phyloP scores from a whole-genome alignment of 2,329 filamentous ascomycete genomes.

The Xylariaceae sp. region DNA sequence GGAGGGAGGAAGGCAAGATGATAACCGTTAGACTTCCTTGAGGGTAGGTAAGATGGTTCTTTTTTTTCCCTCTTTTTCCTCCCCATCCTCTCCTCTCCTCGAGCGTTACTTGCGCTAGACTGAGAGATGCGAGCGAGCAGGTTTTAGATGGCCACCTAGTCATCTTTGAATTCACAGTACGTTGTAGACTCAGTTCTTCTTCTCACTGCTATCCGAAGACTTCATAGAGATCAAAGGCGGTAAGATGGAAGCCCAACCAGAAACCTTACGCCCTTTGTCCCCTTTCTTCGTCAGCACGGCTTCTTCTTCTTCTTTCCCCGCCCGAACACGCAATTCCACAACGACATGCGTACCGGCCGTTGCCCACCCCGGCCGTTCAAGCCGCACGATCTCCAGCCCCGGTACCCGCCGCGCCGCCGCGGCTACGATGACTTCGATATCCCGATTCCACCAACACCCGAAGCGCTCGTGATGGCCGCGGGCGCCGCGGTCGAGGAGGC shows the following conservation, averaged over 20 bases:
- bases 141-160: no score
- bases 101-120: no score
- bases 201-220: slow-evolving; percentile 1
- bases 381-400: slow-evolving; percentile 50
- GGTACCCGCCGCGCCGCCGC: slow-evolving; percentile 43
- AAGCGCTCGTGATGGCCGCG: slow-evolving; percentile 52
- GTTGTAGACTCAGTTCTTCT: not conserved
- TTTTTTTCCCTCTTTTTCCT: no score
- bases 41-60: no score
- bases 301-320: slow-evolving; percentile 11
- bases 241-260: slow-evolving; percentile 11
- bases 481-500: slow-evolving; percentile 50
- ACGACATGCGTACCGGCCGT: slow-evolving; percentile 55
- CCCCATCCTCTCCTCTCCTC: no score
- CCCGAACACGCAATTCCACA: slow-evolving; percentile 47
- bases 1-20: no score
- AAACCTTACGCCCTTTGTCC: slow-evolving; percentile 1
- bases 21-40: no score
- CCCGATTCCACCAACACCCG: slow-evolving; percentile 65
- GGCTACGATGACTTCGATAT: slow-evolving; percentile 51
- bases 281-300: not conserved
- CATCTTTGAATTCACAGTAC: no score
- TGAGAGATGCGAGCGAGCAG: no score
- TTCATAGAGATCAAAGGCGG: slow-evolving; percentile 8
- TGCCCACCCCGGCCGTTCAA: slow-evolving; percentile 46